Evolutionary conservation across 2,329 filamentous ascomycete genomes (phyloP), one percentile per base, ranked within the genome.

Genomic region (Colletotrichum incanum): DNA sequence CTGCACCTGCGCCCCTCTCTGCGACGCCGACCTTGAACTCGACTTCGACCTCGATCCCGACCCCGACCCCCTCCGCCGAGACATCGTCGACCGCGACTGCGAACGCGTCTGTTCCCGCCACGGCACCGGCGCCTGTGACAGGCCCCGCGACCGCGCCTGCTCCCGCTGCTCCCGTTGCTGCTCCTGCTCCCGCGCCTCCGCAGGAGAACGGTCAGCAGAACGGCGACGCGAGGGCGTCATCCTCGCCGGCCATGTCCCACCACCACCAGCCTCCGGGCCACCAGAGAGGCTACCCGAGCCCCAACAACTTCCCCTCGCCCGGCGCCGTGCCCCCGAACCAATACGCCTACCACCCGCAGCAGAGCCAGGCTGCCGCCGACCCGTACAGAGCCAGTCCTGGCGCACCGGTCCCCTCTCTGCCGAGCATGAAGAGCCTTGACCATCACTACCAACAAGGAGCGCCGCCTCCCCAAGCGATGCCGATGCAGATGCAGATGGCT

Each of bases 341-440:
- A 58, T 75, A 76, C 43, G 62, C 76, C 12, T 77, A 75, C 45
- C 73, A 74, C 11, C 73, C 73, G 39, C 70, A 72, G 34, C 54
- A 52, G 74, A 76, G 43, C 39, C 76, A 68, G 65, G 69, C 76
- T 26, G 64, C 75, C n/a, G 75, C 77, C 67, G 83, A 84, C 72
- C 76, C 78, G 26, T 85, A 84, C 74, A 80, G 83, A 73, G 75
- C 80, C 64, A 78, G 71, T 56, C 61, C 79, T 5, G 75, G 76
- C 56, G 75, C 78, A 63, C 78, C 81, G 52, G 82, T 83, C 65
- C 78, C 69, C 20, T 72, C 83, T 8, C 77, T 85, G 55, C 83
- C 83, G 58, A 85, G 83, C 74, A 84, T 85, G 81, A 81, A 82
- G 72, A 84, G 83, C 5, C 82, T 84, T 76, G 83, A 84, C 67